Evolutionary conservation across 2,329 filamentous ascomycete species (phyloP), one percentile per base, ranked within the genome.

Genomic region (Xylariaceae sp.): DNA sequence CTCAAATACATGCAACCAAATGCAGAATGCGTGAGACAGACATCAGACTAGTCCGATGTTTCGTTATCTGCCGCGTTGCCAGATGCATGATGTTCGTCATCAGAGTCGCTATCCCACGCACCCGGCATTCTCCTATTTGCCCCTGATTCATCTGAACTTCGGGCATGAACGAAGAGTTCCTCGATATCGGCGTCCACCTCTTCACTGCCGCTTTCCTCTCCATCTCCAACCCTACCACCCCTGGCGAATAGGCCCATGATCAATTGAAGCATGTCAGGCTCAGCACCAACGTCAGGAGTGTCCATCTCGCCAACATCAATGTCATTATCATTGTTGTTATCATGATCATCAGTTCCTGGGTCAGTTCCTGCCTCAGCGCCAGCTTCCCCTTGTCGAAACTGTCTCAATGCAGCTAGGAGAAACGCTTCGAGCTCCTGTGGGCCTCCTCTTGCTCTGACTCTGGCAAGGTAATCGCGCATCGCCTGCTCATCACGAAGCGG

Each of bases 41-140:
- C n/a, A 3, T 23, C 47, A 6, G 55, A 57, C 8, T 49, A 13
- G 13, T 54, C 59, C 39, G 66, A 66, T 56, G 64, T 53, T 17
- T 69, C 68, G 30, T 68, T 64, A 51, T 67, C 64, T 9, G 55
- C 47, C n/a, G 51, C 50, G n/a, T 58, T 56, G 30, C 34, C 59
- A n/a, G 2, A 50, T n/a, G 35, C 47, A 52, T 15, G 30, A 10
- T 41, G 47, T 55, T 18, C 58, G 18, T 63, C 61, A 6, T 61
- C 63, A 15, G 63, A 61, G 37, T 67, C 64, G 13, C 61, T 63
- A 18, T 57, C 65, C 66, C 67, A 71, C 23, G 56, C 64, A 17
- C 69, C 68, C 6, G 69, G 69, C 64, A 71, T 66, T 13, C 58
- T 65, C 11, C 49, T 57, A 34, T 58, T 47, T 15, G 57, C 13